These are phyloP conservation scores for Stenogyne calaminthoides DNA, from an alignment of 305 asterid species.

Conservation along the genomic window DNA sequence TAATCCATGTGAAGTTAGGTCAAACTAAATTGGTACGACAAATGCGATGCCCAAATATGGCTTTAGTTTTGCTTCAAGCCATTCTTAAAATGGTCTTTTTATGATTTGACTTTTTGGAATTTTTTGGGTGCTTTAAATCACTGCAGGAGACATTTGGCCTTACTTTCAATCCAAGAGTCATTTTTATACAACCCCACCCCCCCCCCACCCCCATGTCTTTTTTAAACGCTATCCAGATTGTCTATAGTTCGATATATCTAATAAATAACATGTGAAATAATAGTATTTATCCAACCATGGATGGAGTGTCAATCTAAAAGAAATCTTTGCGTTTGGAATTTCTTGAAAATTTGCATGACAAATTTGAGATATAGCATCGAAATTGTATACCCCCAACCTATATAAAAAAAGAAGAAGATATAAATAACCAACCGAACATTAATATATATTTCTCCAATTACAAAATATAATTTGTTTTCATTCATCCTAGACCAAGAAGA, in stretches of 20 bases:
- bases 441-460: background rate
- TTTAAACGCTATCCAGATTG: background rate
- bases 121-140: conserved; percentile 1
- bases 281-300: background rate
- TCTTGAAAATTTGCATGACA: background rate
- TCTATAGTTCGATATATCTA: background rate
- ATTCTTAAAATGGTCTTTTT: conserved; percentile 19
- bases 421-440: background rate
- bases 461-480: background rate
- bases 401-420: background rate
- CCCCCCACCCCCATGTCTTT: background rate
- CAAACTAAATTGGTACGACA: conserved; percentile 27
- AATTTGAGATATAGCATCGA: background rate
- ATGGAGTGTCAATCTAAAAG: background rate
- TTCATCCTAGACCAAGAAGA: background rate
- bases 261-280: background rate
- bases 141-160: conserved; percentile 42
- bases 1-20: conserved; percentile 34
- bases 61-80: background rate
- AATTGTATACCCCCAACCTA: background rate
- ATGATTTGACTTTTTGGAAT: background rate
- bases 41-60: conserved; percentile 30
- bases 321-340: conserved; percentile 11
- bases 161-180: conserved; percentile 40
- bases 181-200: background rate